Evolutionary conservation across 768 basidiomycete species (phyloP), one percentile per base, ranked within the genome.

Genomic region (Suillus ampliporus): DNA sequence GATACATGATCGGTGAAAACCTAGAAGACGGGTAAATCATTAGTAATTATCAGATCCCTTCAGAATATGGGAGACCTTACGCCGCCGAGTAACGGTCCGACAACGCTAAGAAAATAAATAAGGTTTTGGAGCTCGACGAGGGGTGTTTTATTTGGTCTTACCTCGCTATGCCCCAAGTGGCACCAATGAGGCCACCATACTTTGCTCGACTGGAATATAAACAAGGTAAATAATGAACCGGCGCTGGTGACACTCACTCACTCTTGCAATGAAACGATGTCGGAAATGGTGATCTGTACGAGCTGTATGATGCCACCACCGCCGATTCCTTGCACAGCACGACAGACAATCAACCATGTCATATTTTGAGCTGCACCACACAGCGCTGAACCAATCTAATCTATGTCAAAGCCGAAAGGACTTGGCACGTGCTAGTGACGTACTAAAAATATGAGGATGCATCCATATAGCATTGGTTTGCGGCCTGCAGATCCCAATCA

Each of bases 281-380:
- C 83, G 19, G 77, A 70, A 40, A 79, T 72, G 15, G 72, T 76
- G 50, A 79, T 79, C 60, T 79, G 74, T 0, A 75, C 69, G 61
- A 79, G 57, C 63, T 80, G 77, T 9, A 72, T 60, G 48, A 78
- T 77, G 11, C 75, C 80, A 1, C 79, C 79, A 3, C 76, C 81
- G n/a, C 82, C 80, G 19, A 82, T 71, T 43, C 81, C 81, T 67
- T 83, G 81, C 3, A 82, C 58, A 5, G 77, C 80, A 23, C 82
- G 77, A 43, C 70, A 72, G 26, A 75, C 61, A 64, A 77, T 77
- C 37, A 83, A 71, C 81, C 79, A 81, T 8, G 73, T 69, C 76
- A 82, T 79, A 28, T 37, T 78, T 65, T 82, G 76, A 4, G 80
- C 79, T n/a, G 80, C 78, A 40, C 79, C 81, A 63, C 80, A 81